A percentile compares a stretch with the other conserved stretches of the same genome.
phyloP scores from a whole-genome alignment of 805 yeast genomes.

The Teunomyces barrocoloradensis region DNA sequence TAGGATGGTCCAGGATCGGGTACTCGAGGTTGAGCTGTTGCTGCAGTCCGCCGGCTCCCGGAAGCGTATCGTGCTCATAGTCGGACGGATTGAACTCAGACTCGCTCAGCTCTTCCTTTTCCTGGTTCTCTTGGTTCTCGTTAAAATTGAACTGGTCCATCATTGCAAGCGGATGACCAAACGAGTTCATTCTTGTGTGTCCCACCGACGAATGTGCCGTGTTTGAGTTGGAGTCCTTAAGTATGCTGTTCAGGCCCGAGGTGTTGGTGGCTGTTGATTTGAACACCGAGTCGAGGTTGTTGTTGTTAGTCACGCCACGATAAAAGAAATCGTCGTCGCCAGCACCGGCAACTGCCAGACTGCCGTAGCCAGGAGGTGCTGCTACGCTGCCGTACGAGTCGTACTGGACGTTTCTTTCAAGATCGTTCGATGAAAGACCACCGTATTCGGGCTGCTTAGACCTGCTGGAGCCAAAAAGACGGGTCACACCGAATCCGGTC shows the following conservation, averaged over 20 bases:
- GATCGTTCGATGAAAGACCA: slow-evolving; percentile 14
- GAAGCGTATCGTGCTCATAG: slow-evolving; percentile 14
- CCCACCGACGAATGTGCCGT: slow-evolving; percentile 11
- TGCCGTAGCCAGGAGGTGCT: slow-evolving; percentile 6
- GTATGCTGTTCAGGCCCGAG: slow-evolving; percentile 7
- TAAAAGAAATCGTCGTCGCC: slow-evolving; percentile 35
- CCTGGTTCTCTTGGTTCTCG: slow-evolving; percentile 14
- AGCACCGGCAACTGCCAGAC: slow-evolving; percentile 11
- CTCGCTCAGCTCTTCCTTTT: slow-evolving; percentile 9
- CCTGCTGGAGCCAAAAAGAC: slow-evolving; percentile 26
- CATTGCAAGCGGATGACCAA: slow-evolving; percentile 20
- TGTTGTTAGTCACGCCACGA: slow-evolving; percentile 43
- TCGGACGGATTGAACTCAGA: slow-evolving; percentile 18
- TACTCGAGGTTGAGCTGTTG: background rate
- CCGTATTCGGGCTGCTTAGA: background rate
- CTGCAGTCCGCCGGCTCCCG: slow-evolving; percentile 2
- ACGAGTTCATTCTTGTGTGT: slow-evolving; percentile 29
- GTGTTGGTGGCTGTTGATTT: slow-evolving; percentile 6
- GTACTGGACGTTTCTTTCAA: slow-evolving; percentile 20
- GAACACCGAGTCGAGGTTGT: slow-evolving; percentile 42
- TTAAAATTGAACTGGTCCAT: slow-evolving; percentile 21
- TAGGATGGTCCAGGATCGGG: slow-evolving; percentile 2
- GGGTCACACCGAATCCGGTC: slow-evolving; percentile 24
- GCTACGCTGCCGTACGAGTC: slow-evolving; percentile 13
- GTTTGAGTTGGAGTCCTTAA: slow-evolving; percentile 8